These are phyloP conservation scores for Euphorbia corollata DNA, from an alignment of 441 rosid species.

Conservation along the genomic window DNA sequence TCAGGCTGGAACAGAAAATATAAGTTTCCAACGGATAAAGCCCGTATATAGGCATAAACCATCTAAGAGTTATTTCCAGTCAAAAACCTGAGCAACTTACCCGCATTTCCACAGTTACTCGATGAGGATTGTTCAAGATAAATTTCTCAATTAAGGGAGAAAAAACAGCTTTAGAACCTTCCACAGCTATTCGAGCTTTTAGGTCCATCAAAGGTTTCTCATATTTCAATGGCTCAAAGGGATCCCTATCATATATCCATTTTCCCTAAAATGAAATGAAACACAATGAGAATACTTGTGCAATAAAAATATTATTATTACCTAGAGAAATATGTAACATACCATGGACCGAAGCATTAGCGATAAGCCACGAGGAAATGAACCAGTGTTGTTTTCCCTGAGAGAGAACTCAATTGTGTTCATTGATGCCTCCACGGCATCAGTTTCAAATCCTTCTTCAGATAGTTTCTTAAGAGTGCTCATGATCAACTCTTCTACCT, in stretches of 20 bases:
- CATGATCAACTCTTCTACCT: slow-evolving; percentile 71
- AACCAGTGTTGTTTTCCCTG: slow-evolving; percentile 92
- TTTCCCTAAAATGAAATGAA: slow-evolving; percentile 43
- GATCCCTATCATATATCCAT: slow-evolving; percentile 93
- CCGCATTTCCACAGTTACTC: slow-evolving; percentile 86
- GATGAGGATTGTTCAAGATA: slow-evolving; percentile 67
- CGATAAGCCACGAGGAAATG: slow-evolving; percentile 89
- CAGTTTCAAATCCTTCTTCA: slow-evolving; percentile 77
- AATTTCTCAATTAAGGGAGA: slow-evolving; percentile 76
- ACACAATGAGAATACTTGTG: neutral
- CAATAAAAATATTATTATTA: neutral
- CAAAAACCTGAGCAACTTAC: slow-evolving; percentile 25
- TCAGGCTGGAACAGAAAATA: slow-evolving; percentile 52
- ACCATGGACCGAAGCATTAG: slow-evolving; percentile 87
- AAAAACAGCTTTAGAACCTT: slow-evolving; percentile 88
- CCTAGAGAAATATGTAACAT: slow-evolving; percentile 21
- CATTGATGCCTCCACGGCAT: slow-evolving; percentile 94
- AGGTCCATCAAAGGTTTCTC: slow-evolving; percentile 65
- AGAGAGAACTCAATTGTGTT: slow-evolving; percentile 92
- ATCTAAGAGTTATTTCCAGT: slow-evolving; percentile 2
- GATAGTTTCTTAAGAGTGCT: slow-evolving; percentile 56
- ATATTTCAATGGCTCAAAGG: slow-evolving; percentile 82
- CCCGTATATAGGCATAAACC: slow-evolving; percentile 3
- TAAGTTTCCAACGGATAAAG: slow-evolving; percentile 2
- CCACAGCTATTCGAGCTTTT: slow-evolving; percentile 70